These are phyloP conservation scores for Nicotiana paniculata DNA, from an alignment of 257 asterid genomes.

Conservation along the genomic window DNA sequence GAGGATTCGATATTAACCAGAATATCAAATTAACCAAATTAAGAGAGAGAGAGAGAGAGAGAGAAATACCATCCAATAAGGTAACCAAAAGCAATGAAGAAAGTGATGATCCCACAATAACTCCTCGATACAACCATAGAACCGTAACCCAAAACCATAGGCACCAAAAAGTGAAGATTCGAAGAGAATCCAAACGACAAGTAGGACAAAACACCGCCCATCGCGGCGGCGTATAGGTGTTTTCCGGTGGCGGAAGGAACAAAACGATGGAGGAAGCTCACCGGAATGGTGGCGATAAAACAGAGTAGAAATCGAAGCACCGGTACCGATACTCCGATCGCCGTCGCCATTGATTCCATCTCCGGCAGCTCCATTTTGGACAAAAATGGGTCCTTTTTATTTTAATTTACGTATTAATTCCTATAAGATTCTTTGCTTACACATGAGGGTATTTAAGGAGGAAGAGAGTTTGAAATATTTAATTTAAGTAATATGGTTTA, in stretches of 20 bases:
- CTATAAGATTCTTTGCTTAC: background rate
- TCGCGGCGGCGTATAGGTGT: slow-evolving; percentile 73
- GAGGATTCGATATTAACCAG: background rate
- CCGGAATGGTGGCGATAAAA: slow-evolving; percentile 78
- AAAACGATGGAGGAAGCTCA: slow-evolving; percentile 74
- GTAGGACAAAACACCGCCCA: slow-evolving; percentile 76
- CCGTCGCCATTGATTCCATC: slow-evolving; percentile 74
- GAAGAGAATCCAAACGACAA: slow-evolving; percentile 85
- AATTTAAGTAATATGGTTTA: too few relatives aligned
- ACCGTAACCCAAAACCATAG: slow-evolving; percentile 74
- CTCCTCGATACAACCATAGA: slow-evolving; percentile 63
- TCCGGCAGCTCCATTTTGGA: slow-evolving; percentile 63
- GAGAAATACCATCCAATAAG: slow-evolving; percentile 82
- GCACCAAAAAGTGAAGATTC: slow-evolving; percentile 80
- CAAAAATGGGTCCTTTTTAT: too few relatives aligned
- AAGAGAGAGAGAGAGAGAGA: background rate
- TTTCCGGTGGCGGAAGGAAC: slow-evolving; percentile 63
- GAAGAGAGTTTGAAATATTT: background rate
- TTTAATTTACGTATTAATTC: too few relatives aligned
- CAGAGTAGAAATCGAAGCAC: slow-evolving; percentile 83
- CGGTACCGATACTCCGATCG: slow-evolving; percentile 86
- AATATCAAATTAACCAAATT: background rate
- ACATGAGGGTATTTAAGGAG: background rate
- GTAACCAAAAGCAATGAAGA: slow-evolving; percentile 75
- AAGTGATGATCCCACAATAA: slow-evolving; percentile 71